Evolutionary conservation across 495 filamentous ascomycete genomes (phyloP).

Genomic region (Xylaria bambusicola): DNA sequence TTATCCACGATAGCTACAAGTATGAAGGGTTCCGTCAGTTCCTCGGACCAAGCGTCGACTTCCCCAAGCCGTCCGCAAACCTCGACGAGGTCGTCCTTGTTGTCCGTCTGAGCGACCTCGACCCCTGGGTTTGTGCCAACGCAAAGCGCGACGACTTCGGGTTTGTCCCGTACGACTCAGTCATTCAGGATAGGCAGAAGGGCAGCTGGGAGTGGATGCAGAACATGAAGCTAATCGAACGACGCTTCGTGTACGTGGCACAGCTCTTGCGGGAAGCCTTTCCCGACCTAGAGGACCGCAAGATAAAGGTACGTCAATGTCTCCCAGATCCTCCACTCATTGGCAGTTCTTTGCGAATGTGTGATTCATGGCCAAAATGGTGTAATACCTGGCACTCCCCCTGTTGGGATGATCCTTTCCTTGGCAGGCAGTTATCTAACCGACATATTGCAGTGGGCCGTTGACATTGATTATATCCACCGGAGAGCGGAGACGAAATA

Average conservation of each 20-base stretch:
- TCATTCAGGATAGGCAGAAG: conserved; percentile 3
- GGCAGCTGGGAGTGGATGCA: conserved; percentile 19
- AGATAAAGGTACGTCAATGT: conserved; percentile 12
- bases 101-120: conserved; percentile 4
- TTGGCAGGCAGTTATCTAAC: conserved; percentile 15
- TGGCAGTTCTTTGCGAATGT: not conserved
- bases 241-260: conserved; percentile 15
- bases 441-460: conserved; percentile 15
- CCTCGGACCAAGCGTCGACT: conserved; percentile 14
- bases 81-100: conserved; percentile 9
- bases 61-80: conserved; percentile 15
- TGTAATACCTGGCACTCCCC: not conserved
- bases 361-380: not conserved
- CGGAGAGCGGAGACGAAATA: conserved; percentile 14
- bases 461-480: conserved; percentile 19
- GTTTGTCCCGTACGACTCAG: conserved; percentile 12
- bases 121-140: not conserved
- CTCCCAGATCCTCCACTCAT: not conserved
- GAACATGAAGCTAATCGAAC: conserved; percentile 20
- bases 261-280: conserved; percentile 16
- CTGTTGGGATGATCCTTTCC: conserved; percentile 3
- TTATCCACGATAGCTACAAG: conserved; percentile 13
- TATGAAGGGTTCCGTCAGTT: conserved; percentile 14
- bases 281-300: conserved; percentile 7
- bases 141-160: conserved; percentile 14